These are phyloP conservation scores for Rhizopogon salebrosus DNA, from an alignment of 768 basidiomycete species.

Conservation along the genomic window DNA sequence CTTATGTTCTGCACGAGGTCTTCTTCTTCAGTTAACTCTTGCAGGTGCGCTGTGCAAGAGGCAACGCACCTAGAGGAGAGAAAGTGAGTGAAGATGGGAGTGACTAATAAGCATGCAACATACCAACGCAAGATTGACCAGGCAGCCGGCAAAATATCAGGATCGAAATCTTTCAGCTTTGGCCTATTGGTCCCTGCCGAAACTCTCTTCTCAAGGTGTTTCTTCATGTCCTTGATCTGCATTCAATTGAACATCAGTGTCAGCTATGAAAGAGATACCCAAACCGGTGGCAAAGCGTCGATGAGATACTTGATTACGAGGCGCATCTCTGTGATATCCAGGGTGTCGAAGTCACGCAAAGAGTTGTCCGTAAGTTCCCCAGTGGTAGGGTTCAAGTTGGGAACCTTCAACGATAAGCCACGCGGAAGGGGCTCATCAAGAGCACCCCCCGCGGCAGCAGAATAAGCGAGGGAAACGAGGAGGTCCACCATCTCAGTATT, in stretches of 20 bases:
- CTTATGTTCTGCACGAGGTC: constrained; percentile 53
- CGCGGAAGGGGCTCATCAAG: constrained; percentile 55
- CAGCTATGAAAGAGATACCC: constrained; percentile 8
- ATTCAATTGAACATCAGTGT: not conserved
- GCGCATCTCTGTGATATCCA: constrained; percentile 42
- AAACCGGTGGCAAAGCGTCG: constrained; percentile 44
- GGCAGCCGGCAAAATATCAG: constrained; percentile 47
- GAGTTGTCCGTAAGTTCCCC: constrained; percentile 23
- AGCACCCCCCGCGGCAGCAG: constrained; percentile 46
- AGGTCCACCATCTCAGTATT: constrained; percentile 65
- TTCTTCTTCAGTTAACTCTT: constrained; percentile 51
- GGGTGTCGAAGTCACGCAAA: constrained; percentile 48
- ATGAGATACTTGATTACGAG: constrained; percentile 37
- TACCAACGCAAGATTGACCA: constrained; percentile 66
- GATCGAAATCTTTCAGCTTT: constrained; percentile 46
- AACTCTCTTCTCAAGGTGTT: constrained; percentile 47
- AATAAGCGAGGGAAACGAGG: constrained; percentile 58
- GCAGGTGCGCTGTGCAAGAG: constrained; percentile 67
- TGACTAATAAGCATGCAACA: constrained; percentile 2
- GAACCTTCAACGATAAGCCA: constrained; percentile 56
- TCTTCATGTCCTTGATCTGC: constrained; percentile 54
- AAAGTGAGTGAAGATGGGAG: not conserved
- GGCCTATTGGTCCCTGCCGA: constrained; percentile 48
- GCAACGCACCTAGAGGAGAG: constrained; percentile 50
- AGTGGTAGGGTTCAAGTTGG: constrained; percentile 12